phyloP scores from a whole-genome alignment of 306 rosid species.

The Hippophae gyantsensis region DNA sequence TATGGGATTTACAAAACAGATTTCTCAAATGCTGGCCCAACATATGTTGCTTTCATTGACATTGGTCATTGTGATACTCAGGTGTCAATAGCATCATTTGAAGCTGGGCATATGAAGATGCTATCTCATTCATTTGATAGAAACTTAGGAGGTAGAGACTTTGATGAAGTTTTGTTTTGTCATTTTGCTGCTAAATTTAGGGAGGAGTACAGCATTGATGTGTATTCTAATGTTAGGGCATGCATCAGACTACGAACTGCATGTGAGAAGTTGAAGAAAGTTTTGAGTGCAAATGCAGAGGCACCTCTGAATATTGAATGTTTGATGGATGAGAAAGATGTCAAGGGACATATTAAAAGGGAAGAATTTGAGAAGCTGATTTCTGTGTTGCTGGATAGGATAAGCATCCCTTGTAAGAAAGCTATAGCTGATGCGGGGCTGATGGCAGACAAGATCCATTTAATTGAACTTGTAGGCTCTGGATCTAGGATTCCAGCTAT shows the following conservation, averaged over 20 bases:
- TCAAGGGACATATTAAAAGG: constrained; percentile 75
- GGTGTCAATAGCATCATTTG: constrained; percentile 60
- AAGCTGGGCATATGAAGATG: constrained; percentile 56
- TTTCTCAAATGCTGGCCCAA: constrained; percentile 28
- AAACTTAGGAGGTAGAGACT: constrained; percentile 74
- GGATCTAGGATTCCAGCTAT: constrained; percentile 93
- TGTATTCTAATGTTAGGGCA: constrained; percentile 62
- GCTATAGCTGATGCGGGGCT: constrained; percentile 64
- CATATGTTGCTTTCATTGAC: constrained; percentile 62
- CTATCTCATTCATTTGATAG: constrained; percentile 62
- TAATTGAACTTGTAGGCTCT: constrained; percentile 92
- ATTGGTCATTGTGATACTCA: constrained; percentile 86
- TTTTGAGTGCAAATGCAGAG: constrained; percentile 89
- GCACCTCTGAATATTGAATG: constrained; percentile 95
- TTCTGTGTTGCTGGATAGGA: constrained; percentile 55
- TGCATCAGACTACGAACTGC: constrained; percentile 65
- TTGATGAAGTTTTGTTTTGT: constrained; percentile 62
- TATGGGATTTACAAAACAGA: constrained; percentile 75
- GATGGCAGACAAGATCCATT: constrained; percentile 48
- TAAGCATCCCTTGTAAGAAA: constrained; percentile 54
- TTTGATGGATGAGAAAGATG: constrained; percentile 97
- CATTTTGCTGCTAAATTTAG: constrained; percentile 61
- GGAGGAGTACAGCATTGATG: constrained; percentile 56
- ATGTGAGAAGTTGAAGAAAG: constrained; percentile 92
- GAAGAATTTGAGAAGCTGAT: constrained; percentile 86